phyloP scores from a whole-genome alignment of 1,139 yeast genomes.

The Kodamaea plutei region DNA sequence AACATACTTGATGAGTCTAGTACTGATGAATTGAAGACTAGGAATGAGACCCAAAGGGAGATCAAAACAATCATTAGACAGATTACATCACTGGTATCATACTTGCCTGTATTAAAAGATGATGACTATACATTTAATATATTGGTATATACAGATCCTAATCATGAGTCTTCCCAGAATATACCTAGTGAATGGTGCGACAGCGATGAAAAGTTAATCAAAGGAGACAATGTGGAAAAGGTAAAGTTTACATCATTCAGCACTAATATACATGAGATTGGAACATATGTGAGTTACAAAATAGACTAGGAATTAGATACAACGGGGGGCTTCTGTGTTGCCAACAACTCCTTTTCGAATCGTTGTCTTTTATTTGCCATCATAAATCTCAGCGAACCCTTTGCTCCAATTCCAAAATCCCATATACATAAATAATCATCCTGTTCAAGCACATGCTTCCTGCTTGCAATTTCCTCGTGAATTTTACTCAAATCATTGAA shows the following conservation, averaged over 20 bases:
- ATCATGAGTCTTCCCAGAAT: slow-evolving; percentile 42
- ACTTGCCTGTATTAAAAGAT: slow-evolving; percentile 68
- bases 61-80: slow-evolving; percentile 85
- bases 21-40: slow-evolving; percentile 25
- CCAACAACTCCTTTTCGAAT: slow-evolving; percentile 28
- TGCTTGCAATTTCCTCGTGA: slow-evolving; percentile 35
- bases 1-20: slow-evolving; percentile 31
- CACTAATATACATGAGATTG: slow-evolving; percentile 68
- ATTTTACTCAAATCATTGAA: slow-evolving; percentile 40
- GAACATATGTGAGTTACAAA: slow-evolving; percentile 73
- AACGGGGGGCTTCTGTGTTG: too few relatives aligned
- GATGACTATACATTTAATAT: slow-evolving; percentile 80
- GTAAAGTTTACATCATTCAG: slow-evolving; percentile 69
- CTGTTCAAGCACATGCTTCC: slow-evolving; percentile 30
- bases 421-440: slow-evolving; percentile 50
- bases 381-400: slow-evolving; percentile 55
- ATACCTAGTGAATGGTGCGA: slow-evolving; percentile 89
- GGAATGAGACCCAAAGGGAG: slow-evolving; percentile 60
- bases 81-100: slow-evolving; percentile 83
- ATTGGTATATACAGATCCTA: slow-evolving; percentile 76
- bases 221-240: slow-evolving; percentile 53
- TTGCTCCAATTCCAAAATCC: slow-evolving; percentile 42
- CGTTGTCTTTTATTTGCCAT: slow-evolving; percentile 47
- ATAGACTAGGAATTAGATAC: slow-evolving; percentile 14
- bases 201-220: slow-evolving; percentile 58